Conservation (phyloP, 345 rosid species). For the Citrus australasica region DNA sequence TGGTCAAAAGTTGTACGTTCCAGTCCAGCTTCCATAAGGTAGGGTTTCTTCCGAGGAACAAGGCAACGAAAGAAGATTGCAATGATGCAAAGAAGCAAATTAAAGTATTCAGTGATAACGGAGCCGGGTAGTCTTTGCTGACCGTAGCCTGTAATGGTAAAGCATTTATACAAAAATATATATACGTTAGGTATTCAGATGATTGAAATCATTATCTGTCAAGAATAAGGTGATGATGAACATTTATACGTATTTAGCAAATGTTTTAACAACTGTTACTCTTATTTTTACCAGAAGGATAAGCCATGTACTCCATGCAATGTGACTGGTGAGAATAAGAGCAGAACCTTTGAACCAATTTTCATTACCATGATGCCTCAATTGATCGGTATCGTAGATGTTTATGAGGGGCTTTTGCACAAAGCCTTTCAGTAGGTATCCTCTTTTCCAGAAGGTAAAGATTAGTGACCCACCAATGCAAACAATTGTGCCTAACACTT, state of each 20-base stretch:
- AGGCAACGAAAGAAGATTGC: slow-evolving; percentile 35
- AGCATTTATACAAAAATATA: too few species aligned
- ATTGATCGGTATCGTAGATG: slow-evolving; percentile 9
- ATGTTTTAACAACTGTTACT: too few species aligned
- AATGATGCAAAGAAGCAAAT: slow-evolving; percentile 46
- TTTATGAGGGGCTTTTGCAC: slow-evolving; percentile 32
- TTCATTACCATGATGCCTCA: slow-evolving; percentile 9
- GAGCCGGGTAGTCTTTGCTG: slow-evolving; percentile 36
- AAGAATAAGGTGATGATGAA: background rate
- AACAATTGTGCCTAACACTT: slow-evolving; percentile 29
- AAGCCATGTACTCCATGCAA: slow-evolving; percentile 18
- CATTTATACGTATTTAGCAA: background rate
- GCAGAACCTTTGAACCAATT: slow-evolving; percentile 46
- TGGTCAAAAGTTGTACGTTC: slow-evolving; percentile 35
- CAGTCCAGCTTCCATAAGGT: slow-evolving; percentile 39
- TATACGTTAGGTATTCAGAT: too few species aligned
- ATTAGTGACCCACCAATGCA: slow-evolving; percentile 38
- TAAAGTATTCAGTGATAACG: slow-evolving; percentile 32
- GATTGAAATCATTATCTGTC: too few species aligned
- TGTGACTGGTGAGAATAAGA: slow-evolving; percentile 32
- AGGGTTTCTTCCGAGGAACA: slow-evolving; percentile 32
- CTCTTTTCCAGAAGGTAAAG: slow-evolving; percentile 52
- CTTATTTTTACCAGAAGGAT: slow-evolving; percentile 28
- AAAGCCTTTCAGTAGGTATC: slow-evolving; percentile 28
- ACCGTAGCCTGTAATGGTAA: slow-evolving; percentile 16